Conservation (phyloP, 129 eudicot genomes). For the Smallanthus sonchifolius region DNA sequence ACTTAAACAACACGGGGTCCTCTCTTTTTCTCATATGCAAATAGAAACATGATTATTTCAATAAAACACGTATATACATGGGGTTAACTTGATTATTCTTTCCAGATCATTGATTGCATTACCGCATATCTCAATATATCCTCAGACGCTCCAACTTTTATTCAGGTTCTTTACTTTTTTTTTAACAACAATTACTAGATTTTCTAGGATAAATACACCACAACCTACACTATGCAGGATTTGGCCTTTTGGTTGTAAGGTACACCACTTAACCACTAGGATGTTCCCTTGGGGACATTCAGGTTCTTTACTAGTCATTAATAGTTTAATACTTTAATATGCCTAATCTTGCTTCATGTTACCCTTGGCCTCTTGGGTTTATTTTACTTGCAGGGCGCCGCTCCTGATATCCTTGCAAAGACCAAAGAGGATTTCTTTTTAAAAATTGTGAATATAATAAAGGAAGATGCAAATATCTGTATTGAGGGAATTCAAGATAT, state of each 20-base stretch:
- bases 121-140: constrained; percentile 58
- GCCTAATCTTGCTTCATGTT: neutral
- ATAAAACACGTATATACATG: neutral
- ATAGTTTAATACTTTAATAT: neutral
- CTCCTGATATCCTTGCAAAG: constrained; percentile 60
- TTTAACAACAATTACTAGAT: too few species aligned
- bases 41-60: neutral
- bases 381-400: constrained; percentile 55
- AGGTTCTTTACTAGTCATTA: constrained; percentile 34
- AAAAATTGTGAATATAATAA: constrained; percentile 41
- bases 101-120: constrained; percentile 65
- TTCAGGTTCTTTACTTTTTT: constrained; percentile 45
- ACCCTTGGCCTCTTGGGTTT: neutral
- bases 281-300: constrained; percentile 15
- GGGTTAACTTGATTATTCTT: neutral
- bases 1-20: constrained; percentile 50
- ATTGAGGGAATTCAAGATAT: constrained; percentile 50
- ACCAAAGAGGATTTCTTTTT: constrained; percentile 61
- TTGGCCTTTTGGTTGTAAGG: too few species aligned
- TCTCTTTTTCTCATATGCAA: constrained; percentile 17
- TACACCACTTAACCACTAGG: too few species aligned
- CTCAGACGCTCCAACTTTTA: constrained; percentile 69
- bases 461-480: constrained; percentile 51
- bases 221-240: too few species aligned
- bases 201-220: too few species aligned